Evolutionary conservation across 352 stramenopile genomes (phyloP), one percentile per base, ranked within the genome.

Genomic region (Phytophthora sp.): DNA sequence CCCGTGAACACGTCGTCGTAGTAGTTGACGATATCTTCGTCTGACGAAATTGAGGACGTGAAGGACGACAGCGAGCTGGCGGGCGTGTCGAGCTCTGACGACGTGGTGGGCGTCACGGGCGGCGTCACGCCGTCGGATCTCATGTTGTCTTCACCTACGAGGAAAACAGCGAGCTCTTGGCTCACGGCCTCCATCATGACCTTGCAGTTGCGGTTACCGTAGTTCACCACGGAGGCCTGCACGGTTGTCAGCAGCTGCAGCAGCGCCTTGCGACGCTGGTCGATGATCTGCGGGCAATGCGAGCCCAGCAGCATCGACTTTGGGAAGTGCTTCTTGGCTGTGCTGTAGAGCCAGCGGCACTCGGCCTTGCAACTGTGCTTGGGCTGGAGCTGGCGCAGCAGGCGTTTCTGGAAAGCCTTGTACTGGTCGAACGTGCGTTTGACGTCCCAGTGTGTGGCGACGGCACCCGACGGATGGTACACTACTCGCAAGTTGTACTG

Each of bases 291-390:
- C 21, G 66, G 59, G 29, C 21, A 70, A 38, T 42, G 70, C n/a
- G 63, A 66, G 51, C 72, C 57, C 20, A 86, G 65, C 1, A 80
- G 57, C 18, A 63, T 73, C 21, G 59, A 44, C 56, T 79, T 81
- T 4, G 84, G 84, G 35, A 90, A 92, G 50, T 85, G 77, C n/a
- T 79, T 79, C 57, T 79, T 82, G 31, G 88, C 52, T 26, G 82
- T 83, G 49, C 53, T 78, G 72, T 84, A 74, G 20, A 92, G 69
- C 76, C 74, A 92, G 11, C 66, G 71, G 67, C 84, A 92, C 44
- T 90, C 79, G 45, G 80, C 77, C 45, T 78, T 79, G 65, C 84
- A 92, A 29, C 58, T 71, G 63, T 92, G 84, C 29, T 81, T 81
- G 52, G 76, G 73, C 57, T 80, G 59, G 27, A 90, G 68, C 47